Conservation (phyloP, 257 asterid genomes). For the Solanum chmielewskii region DNA sequence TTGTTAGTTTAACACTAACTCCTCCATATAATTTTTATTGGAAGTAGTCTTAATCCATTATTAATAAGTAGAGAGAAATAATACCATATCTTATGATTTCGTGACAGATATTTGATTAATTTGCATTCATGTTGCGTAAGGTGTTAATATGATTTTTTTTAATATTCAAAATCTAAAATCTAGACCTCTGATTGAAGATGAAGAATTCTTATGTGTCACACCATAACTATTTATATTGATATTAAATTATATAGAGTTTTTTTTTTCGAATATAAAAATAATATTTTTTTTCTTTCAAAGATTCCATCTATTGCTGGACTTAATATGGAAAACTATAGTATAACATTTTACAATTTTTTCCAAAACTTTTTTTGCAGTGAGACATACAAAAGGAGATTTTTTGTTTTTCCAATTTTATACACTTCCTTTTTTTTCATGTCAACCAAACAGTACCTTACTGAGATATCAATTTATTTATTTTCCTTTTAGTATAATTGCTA, state of each 20-base stretch:
- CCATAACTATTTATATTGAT: accelerated
- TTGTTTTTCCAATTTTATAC: not conserved
- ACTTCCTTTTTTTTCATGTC: not conserved
- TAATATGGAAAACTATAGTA: not conserved
- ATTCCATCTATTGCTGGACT: not conserved
- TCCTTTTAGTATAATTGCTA: not conserved
- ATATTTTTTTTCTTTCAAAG: not conserved
- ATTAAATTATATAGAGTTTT: too few species aligned
- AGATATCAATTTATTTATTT: not conserved
- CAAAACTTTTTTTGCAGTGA: too few species aligned
- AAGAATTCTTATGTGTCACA: accelerated
- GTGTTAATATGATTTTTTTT: accelerated
- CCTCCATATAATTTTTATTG: not conserved
- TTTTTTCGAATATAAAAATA: not conserved
- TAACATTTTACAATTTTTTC: not conserved
- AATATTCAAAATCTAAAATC: too few species aligned
- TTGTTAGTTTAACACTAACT: not conserved
- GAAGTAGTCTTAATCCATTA: not conserved
- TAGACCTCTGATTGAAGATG: not conserved
- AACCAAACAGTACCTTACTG: not conserved
- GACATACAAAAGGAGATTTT: too few species aligned
- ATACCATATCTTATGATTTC: not conserved
- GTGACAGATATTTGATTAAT: not conserved
- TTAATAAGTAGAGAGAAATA: not conserved
- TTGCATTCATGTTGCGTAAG: too few species aligned